A percentile compares a stretch with the other conserved stretches of the same genome.
Evolutionary conservation across 1,284 basidiomycete genomes (phyloP).

Genomic region (Ustilago loliicola): DNA sequence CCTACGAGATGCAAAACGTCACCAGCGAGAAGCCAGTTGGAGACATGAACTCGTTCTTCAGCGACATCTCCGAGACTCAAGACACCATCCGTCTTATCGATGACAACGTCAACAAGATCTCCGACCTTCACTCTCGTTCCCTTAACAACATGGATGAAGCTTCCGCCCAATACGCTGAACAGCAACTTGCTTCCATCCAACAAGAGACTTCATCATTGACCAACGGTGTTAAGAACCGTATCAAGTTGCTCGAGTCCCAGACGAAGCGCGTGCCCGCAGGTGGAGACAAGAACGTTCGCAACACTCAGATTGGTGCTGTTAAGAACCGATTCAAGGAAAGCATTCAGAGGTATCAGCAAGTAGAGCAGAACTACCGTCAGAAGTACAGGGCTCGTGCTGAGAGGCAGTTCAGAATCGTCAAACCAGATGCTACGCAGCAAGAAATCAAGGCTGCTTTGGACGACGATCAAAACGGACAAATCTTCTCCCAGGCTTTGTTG

Average conservation of each 20-base stretch:
- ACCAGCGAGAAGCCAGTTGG: conserved; percentile 46
- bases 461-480: conserved; percentile 80
- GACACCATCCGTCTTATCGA: conserved; percentile 68
- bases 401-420: conserved; percentile 93
- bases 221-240: conserved; percentile 67
- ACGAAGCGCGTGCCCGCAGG: conserved; percentile 55
- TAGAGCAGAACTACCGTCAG: conserved; percentile 91
- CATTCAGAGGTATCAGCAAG: conserved; percentile 79
- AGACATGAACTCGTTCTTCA: conserved; percentile 65
- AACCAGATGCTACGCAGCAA: conserved; percentile 87
- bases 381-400: conserved; percentile 95
- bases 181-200: conserved; percentile 59
- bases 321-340: conserved; percentile 72
- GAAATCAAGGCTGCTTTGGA: conserved; percentile 83
- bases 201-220: conserved; percentile 65
- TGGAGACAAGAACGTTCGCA: conserved; percentile 70
- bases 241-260: conserved; percentile 66
- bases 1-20: conserved; percentile 62
- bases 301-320: conserved; percentile 74
- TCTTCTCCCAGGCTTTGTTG: conserved; percentile 86
- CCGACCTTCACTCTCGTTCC: conserved; percentile 67
- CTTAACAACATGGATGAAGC: conserved; percentile 70
- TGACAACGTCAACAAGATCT: conserved; percentile 67
- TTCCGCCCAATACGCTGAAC: conserved; percentile 66
- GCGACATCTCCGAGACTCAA: conserved; percentile 65